A percentile compares a stretch with the other conserved stretches of the same genome.
Evolutionary conservation across 192 early-diverging fungal genomes (phyloP).

Genomic region (Paraglomus brasilianum): DNA sequence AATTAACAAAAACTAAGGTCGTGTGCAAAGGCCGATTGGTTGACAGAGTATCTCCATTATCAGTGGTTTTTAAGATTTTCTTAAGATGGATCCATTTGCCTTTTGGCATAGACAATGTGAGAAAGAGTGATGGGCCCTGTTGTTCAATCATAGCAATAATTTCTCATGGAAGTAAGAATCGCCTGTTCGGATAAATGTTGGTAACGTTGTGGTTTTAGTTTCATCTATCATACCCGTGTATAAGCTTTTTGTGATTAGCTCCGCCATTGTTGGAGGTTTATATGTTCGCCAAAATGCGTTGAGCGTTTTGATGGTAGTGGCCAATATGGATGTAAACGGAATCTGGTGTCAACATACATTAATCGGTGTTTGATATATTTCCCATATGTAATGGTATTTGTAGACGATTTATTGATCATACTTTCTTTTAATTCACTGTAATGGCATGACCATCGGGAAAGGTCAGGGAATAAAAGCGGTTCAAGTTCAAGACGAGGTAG

Average conservation of each 20-base stretch:
- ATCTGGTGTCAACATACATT: background rate
- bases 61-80: background rate
- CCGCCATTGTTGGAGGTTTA: background rate
- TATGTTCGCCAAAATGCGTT: background rate
- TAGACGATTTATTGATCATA: background rate
- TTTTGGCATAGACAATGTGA: background rate
- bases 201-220: background rate
- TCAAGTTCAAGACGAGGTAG: background rate
- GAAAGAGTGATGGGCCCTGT: background rate
- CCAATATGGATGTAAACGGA: conserved; percentile 2
- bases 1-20: conserved; percentile 4
- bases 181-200: background rate
- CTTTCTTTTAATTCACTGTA: background rate
- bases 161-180: conserved; percentile 9
- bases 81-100: background rate
- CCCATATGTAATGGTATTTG: background rate
- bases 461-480: background rate
- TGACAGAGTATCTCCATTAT: conserved; percentile 9
- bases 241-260: background rate
- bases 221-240: conserved; percentile 3
- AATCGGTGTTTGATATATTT: conserved; percentile 14
- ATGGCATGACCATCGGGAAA: background rate
- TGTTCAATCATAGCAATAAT: background rate
- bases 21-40: background rate
- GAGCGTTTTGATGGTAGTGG: conserved; percentile 2